Base-by-base conservation (phyloP, 2,329 filamentous ascomycete genomes). In the Phialemonium atrogriseum region DNA sequence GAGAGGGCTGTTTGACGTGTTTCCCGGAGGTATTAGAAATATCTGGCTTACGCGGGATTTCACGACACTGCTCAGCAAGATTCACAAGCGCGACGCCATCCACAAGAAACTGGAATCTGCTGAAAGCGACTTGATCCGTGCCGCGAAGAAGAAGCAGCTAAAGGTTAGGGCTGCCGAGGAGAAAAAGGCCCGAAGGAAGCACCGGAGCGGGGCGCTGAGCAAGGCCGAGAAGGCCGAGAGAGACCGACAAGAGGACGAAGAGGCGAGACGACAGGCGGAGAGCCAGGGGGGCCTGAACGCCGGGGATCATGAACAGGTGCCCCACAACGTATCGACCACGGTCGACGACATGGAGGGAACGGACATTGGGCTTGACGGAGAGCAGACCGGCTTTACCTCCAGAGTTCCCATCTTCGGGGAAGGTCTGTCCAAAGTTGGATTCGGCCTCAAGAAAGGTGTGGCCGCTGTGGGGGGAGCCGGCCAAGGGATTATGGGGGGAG, bases 31-130 rank as follows among this genome's bases (percentile, higher is more conserved):
- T 18, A 81, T 98, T 49, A 77, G 85, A 37, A 96, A 96, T 45
- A 84, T 98, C 27, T 98, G 89, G 88, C 79, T 98, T 46, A 98
- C 95, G 37, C 76, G 89, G 39, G 84, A 98, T 50, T 80, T 86
- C 43, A 84, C 88, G 25, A 71, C 80, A 7, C 70, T 98, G 9
- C 71, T 84, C 27, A 81, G 88, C 39, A 96, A 96, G 52, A 82
- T 96, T 27, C 73, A 84, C 29, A 63, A 76, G 41, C 74, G 91
- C 26, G 76, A 87, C 38, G 60, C 70, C 7, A 62, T 94, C 10
- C 86, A 89, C 27, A 55, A 68, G 24, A 63, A 67, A 34, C 71
- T 98, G 0, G 91, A 98, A 50, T 59, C 59, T 7, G 89, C 89
- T 2, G 82, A 96, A 56, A 95, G 86, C 0, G 77, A 85, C 14